These are phyloP conservation scores for Boletus sp. DNA, from an alignment of 768 basidiomycete genomes.

Conservation along the genomic window DNA sequence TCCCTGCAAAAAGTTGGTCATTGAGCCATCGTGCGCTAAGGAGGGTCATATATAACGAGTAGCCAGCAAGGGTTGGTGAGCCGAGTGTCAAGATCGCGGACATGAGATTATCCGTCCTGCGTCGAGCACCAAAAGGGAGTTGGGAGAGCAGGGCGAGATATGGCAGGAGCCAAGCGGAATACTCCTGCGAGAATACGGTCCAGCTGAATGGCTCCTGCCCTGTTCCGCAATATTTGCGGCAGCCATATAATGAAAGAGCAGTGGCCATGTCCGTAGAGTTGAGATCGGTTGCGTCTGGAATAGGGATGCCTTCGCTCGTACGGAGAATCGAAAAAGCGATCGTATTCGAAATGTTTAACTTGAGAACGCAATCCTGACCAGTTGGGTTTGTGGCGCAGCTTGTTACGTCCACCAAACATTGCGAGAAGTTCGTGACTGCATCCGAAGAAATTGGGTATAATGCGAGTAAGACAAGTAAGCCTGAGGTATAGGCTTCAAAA, in stretches of 20 bases:
- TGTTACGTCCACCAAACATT: slow-evolving; percentile 11
- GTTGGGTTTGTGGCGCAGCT: not conserved
- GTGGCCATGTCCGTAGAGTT: not conserved
- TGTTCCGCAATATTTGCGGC: slow-evolving; percentile 8
- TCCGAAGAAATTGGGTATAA: not conserved
- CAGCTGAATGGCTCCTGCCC: slow-evolving; percentile 19
- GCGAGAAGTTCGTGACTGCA: slow-evolving; percentile 6
- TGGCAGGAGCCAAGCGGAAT: slow-evolving; percentile 46
- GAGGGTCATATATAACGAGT: slow-evolving; percentile 43
- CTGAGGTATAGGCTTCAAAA: not conserved
- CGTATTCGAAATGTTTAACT: not conserved
- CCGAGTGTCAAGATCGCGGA: slow-evolving; percentile 44
- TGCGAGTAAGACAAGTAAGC: not conserved
- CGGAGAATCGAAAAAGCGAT: slow-evolving; percentile 16
- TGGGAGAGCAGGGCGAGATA: slow-evolving; percentile 49
- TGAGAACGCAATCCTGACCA: slow-evolving; percentile 1
- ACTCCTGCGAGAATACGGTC: slow-evolving; percentile 34
- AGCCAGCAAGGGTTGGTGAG: slow-evolving; percentile 44
- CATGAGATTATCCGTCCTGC: slow-evolving; percentile 41
- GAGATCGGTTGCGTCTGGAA: not conserved
- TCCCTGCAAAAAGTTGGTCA: slow-evolving; percentile 29
- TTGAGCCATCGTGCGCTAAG: slow-evolving; percentile 45
- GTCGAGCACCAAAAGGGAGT: slow-evolving; percentile 45
- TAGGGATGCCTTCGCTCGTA: slow-evolving; percentile 3
- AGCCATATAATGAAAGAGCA: slow-evolving; percentile 7